Evolutionary conservation across 768 basidiomycete species (phyloP), one percentile per base, ranked within the genome.

Genomic region (Trametes coccinea): DNA sequence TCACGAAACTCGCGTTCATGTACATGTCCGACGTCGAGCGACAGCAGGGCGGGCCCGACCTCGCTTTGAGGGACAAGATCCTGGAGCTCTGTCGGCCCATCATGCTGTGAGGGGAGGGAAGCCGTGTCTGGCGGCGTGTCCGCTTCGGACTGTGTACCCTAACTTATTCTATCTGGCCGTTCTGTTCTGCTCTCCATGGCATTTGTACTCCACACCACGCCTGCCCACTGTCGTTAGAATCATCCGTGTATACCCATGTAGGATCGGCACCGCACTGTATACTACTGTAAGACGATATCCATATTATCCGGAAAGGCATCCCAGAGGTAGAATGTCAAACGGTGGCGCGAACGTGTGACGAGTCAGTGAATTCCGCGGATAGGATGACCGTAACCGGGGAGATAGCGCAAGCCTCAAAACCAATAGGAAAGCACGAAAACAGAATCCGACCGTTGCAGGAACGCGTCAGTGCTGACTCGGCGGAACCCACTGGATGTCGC

Each of bases 1-100:
- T 71, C 30, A 63, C 69, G 40, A 61, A 60, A 53, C 63, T 73
- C 14, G 61, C 70, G 44, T 52, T 71, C 43, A 53, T 64, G 52
- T 45, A 64, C 29, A 59, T 64, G 58, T 31, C 53, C 48, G 59
- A 53, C 53, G 40, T 60, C 45, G 62, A 64, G 58, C 31, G 53
- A 17, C 30, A 44, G 53, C 52, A 41, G 22, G 62, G 62, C 46
- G 57, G 29, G 40, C 62, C 62, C 41, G 53, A 63, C 57, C 56
- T 44, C 53, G 52, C 46, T 29, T 40, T 63, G 39, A 56, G 62
- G 45, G 61, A 62, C 44, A 33, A 58, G 56, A 62, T 62, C 46
- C 40, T 62, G 30, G 61, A 62, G 52, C 56, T 62, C 13, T 62
- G 61, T 30, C 61, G 61, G 10, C 61, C 61, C 37, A 34, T 54